Evolutionary conservation across 106 monocot genomes (phyloP).

Genomic region (Acanthochlamys bracteata): DNA sequence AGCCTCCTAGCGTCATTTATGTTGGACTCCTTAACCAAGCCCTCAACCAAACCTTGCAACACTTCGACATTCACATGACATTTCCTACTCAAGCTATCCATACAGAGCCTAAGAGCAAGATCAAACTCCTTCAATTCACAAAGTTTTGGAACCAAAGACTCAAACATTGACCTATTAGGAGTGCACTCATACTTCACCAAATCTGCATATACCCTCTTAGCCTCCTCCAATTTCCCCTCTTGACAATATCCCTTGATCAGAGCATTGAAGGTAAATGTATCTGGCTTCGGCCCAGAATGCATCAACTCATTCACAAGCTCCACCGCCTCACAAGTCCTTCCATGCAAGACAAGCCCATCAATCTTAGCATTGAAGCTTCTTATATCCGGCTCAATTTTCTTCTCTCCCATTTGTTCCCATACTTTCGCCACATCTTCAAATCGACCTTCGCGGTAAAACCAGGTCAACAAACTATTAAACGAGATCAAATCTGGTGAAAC

Average conservation of each 20-base stretch:
- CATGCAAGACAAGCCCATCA: constrained; percentile 15
- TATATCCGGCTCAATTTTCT: constrained; percentile 11
- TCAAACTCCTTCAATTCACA: constrained; percentile 43
- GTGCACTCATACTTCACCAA: constrained; percentile 29
- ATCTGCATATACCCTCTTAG: constrained; percentile 42
- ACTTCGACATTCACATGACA: constrained; percentile 14
- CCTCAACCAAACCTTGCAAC: constrained; percentile 41
- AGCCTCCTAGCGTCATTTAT: constrained; percentile 47
- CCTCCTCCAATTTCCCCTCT: constrained; percentile 49
- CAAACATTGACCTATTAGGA: constrained; percentile 37
- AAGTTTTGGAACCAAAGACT: constrained; percentile 32
- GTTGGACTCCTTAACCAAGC: constrained; percentile 36
- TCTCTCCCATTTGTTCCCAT: constrained; percentile 20
- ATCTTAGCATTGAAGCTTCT: constrained; percentile 32
- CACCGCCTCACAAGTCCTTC: constrained; percentile 15
- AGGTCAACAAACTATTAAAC: constrained; percentile 22
- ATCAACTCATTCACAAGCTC: constrained; percentile 17
- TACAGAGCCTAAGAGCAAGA: constrained; percentile 40
- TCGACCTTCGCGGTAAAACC: constrained; percentile 9
- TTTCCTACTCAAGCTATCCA: constrained; percentile 33
- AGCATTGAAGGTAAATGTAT: constrained; percentile 26
- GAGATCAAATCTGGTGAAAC: constrained; percentile 13
- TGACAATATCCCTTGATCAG: constrained; percentile 51
- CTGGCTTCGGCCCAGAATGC: constrained; percentile 17
- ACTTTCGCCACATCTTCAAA: constrained; percentile 16